Evolutionary conservation across 2,329 filamentous ascomycete species (phyloP).

Genomic region (Xylaria sp.): DNA sequence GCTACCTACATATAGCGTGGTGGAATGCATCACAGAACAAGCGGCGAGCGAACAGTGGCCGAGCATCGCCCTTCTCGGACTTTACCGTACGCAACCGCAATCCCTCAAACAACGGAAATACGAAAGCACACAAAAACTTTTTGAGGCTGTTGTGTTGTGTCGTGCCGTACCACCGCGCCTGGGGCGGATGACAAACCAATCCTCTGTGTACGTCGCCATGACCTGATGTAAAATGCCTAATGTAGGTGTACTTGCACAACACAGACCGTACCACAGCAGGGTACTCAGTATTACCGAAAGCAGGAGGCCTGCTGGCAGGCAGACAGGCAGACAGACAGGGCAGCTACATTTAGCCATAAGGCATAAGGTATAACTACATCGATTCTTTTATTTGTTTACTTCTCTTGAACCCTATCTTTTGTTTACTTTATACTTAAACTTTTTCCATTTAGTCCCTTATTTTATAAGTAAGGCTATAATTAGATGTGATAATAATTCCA

Average conservation of each 20-base stretch:
- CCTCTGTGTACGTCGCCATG: conserved; percentile 10
- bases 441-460: background rate
- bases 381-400: background rate
- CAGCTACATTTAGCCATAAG: background rate
- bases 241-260: background rate
- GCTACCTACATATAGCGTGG: background rate
- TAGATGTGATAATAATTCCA: too few relatives aligned
- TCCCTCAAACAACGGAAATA: background rate
- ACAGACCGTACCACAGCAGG: background rate
- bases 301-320: background rate
- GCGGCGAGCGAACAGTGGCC: background rate
- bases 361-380: background rate
- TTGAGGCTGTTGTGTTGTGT: conserved; percentile 23
- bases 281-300: conserved; percentile 4
- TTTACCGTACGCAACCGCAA: conserved; percentile 1
- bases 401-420: background rate
- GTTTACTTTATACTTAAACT: background rate
- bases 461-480: background rate
- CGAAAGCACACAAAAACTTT: background rate
- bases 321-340: too few relatives aligned
- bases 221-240: conserved; percentile 5
- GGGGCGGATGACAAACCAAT: conserved; percentile 18
- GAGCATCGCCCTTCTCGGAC: background rate
- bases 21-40: background rate
- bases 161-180: conserved; percentile 18